Conservation (phyloP, 2,329 filamentous ascomycete genomes). For the Alternaria rosae region DNA sequence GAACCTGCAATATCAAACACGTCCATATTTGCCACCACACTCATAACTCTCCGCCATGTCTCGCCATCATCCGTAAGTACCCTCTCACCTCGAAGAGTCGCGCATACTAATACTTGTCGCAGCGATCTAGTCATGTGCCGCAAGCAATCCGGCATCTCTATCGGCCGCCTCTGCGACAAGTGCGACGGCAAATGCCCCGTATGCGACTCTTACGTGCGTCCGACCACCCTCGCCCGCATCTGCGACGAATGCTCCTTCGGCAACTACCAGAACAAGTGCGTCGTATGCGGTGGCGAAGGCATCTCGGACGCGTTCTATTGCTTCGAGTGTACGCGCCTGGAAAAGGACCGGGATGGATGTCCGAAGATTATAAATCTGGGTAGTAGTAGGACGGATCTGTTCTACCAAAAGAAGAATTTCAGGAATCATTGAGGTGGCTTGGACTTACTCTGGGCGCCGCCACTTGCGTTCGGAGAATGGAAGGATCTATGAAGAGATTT, state of each 20-base stretch:
- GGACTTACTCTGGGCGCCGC: background rate
- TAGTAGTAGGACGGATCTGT: constrained; percentile 91
- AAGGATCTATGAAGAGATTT: background rate
- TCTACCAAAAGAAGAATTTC: constrained; percentile 77
- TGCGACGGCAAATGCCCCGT: constrained; percentile 99
- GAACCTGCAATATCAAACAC: background rate
- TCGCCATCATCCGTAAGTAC: constrained; percentile 85
- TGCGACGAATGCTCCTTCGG: constrained; percentile 99
- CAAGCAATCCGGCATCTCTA: constrained; percentile 96
- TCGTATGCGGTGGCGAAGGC: constrained; percentile 97
- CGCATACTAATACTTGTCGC: constrained; percentile 20
- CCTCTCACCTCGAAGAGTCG: constrained; percentile 9
- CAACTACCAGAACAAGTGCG: constrained; percentile 99
- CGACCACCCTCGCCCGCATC: constrained; percentile 95
- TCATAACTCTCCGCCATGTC: constrained; percentile 67
- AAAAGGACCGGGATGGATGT: constrained; percentile 97
- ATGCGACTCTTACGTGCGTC: constrained; percentile 98
- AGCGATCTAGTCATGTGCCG: constrained; percentile 99
- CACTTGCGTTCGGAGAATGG: no score
- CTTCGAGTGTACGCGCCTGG: constrained; percentile 95
- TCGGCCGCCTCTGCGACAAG: constrained; percentile 99
- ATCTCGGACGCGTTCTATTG: constrained; percentile 99
- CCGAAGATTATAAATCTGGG: constrained; percentile 99
- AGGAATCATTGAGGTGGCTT: constrained; percentile 59
- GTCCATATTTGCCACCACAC: background rate